These are phyloP conservation scores for Pestalotiopsis sp. DNA, from an alignment of 2,329 filamentous ascomycete genomes.

Conservation along the genomic window DNA sequence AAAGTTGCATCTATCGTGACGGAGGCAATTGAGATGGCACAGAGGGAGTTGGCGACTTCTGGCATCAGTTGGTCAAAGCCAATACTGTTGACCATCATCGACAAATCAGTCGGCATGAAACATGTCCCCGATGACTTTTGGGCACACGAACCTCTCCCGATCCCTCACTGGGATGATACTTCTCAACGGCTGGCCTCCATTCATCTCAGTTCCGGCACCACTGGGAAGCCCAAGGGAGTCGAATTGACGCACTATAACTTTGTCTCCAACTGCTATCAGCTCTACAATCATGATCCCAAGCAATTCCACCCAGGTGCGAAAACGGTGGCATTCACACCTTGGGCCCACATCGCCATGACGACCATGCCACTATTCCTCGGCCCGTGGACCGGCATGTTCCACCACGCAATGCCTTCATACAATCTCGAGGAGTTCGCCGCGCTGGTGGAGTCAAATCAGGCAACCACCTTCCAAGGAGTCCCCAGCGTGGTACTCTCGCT, in stretches of 20 bases:
- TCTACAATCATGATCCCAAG: conserved; percentile 37
- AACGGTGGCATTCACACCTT: conserved; percentile 45
- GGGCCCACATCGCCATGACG: conserved; percentile 46
- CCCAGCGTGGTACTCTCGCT: conserved; percentile 40
- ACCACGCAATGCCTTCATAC: conserved; percentile 45
- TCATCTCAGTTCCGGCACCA: conserved; percentile 34
- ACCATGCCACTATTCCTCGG: conserved; percentile 46
- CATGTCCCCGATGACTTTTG: conserved; percentile 39
- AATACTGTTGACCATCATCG: conserved; percentile 19
- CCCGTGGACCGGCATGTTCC: conserved; percentile 45
- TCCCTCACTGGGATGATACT: conserved; percentile 40
- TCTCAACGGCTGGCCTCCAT: conserved; percentile 38
- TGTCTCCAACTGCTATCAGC: conserved; percentile 34
- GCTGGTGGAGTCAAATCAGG: conserved; percentile 36
- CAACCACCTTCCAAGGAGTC: conserved; percentile 43
- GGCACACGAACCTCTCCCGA: conserved; percentile 28
- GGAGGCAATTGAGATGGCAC: conserved; percentile 29
- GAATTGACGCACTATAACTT: conserved; percentile 31
- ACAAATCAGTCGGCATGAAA: conserved; percentile 20
- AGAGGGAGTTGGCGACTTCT: background rate
- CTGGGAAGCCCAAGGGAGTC: conserved; percentile 28
- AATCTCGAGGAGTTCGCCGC: conserved; percentile 36
- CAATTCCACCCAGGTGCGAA: conserved; percentile 37
- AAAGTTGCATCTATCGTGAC: conserved; percentile 29
- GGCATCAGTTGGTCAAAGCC: background rate